Evolutionary conservation across 1,284 basidiomycete genomes (phyloP).

Genomic region (Fomitopsis pinicola): DNA sequence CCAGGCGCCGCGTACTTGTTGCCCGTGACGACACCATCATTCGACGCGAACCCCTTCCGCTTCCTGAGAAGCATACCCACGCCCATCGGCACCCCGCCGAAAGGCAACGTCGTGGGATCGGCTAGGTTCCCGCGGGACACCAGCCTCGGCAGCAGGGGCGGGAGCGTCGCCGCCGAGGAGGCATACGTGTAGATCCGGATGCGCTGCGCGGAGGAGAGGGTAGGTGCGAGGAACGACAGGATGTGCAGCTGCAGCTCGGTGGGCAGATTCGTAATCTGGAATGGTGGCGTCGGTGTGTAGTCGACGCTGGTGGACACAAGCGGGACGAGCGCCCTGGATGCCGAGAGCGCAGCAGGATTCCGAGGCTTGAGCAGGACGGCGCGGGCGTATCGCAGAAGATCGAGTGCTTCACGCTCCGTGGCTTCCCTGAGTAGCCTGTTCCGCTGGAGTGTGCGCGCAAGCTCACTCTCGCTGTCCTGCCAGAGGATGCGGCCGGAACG

Average conservation of each 20-base stretch:
- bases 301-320: slow-evolving; percentile 15
- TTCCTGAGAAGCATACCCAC: slow-evolving; percentile 14
- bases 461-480: slow-evolving; percentile 34
- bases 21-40: slow-evolving; percentile 20
- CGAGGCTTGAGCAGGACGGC: slow-evolving; percentile 38
- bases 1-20: slow-evolving; percentile 32
- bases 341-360: neutral
- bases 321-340: slow-evolving; percentile 4
- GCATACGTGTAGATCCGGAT: slow-evolving; percentile 55
- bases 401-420: slow-evolving; percentile 46
- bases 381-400: slow-evolving; percentile 48
- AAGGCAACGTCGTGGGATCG: slow-evolving; percentile 29
- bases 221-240: slow-evolving; percentile 54
- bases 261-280: slow-evolving; percentile 45
- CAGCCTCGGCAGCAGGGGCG: slow-evolving; percentile 37
- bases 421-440: slow-evolving; percentile 45
- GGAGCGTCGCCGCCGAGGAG: slow-evolving; percentile 50
- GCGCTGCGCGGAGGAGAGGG: slow-evolving; percentile 52
- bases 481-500: slow-evolving; percentile 16
- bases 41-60: slow-evolving; percentile 5
- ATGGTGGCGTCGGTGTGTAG: slow-evolving; percentile 9
- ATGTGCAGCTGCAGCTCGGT: slow-evolving; percentile 57
- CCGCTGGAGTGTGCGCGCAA: slow-evolving; percentile 39
- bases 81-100: slow-evolving; percentile 14
- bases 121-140: slow-evolving; percentile 23